Evolutionary conservation across 805 yeast species (phyloP), one percentile per base, ranked within the genome.

Genomic region (Lachancea lanzarotensis): DNA sequence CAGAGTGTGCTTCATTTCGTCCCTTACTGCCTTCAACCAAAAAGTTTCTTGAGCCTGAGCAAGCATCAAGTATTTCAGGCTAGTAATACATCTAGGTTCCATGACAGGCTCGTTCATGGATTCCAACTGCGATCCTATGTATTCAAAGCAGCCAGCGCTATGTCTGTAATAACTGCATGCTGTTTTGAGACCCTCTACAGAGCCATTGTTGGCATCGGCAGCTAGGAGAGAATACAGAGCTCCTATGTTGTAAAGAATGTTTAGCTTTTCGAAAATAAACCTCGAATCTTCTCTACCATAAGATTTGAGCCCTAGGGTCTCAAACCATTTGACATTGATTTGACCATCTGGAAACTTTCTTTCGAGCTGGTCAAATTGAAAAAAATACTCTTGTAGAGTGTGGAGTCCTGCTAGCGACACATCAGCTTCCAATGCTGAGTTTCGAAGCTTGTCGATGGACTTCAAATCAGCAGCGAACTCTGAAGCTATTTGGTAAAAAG

Each of bases 31-130:
- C 54, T 81, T 81, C 39, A 75, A 79, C 96, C 96, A 89, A 41
- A 83, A 78, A 11, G 79, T 73, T 57, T 90, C 96, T 62, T 89
- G 96, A 0, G 95, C 93, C 55, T 87, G 95, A 0, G 95, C 93
- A 33, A 84, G 57, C 76, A 77, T 76, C 30, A 88, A 56, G 11
- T 59, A 52, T 31, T 71, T 63, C 43, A 89, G 64, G 15, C 80
- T 68, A 11, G 67, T 63, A 9, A 84, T 54, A 0, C 86, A 76
- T 11, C 71, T 71, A 1, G 46, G 35, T 33, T 77, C 78, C 13
- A 85, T 62, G 35, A 42, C 58, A 41, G 30, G 54, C 18, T 52
- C 52, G 38, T 48, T 42, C 11, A 46, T 42, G 11, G 46, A 52
- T 8, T 40, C 42, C 16, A 51, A 22, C 19, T 53, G 48, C 8